Base-by-base conservation (phyloP, 768 basidiomycete species). In the Rhodotorula diobovata region DNA sequence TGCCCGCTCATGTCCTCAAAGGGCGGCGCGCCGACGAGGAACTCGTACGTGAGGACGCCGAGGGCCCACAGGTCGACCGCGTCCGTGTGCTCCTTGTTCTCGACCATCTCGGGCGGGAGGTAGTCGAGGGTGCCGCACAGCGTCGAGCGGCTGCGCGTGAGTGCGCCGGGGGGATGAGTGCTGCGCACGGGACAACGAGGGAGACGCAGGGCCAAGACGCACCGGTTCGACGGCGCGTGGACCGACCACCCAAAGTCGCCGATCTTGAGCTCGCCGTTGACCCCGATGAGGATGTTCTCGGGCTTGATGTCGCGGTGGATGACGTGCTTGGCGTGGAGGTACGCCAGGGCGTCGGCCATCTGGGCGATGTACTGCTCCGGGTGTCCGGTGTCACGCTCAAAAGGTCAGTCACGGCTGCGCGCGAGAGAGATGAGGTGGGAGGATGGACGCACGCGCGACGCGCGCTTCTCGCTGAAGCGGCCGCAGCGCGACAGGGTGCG, bases 231-330 rank as follows among this genome's bases (percentile, higher is more conserved):
- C 0, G 95, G 95, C 0, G 94, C 95, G 80, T 98, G 95, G 15
- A 96, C 93, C 77, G 89, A 92, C 95, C 96, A 99, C 18, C 96
- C 96, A 80, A 98, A 98, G 81, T 98, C 95, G 7, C 88, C 96
- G 71, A 99, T 95, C 84, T 99, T 98, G 77, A 99, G 83, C 79
- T 98, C 95, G 51, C 95, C 95, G 76, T 93, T 92, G 77, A 98
- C 86, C 20, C 94, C 94, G 21, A 98, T 83, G 43, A 99, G 85
- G 60, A 99, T 81, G 80, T 99, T 99, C 82, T 99, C 65, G 0
- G 96, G 96, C 81, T 99, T 99, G 83, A 99, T 99, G 78, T 99
- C 96, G 43, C 96, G 87, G 80, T 99, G 96, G 61, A 98, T 99
- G 78, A 99, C 93, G 78, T 98, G 94, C 79, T 98, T 99, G 63